Evolutionary conservation across 2,329 filamentous ascomycete genomes (phyloP), one percentile per base, ranked within the genome.

Genomic region (Aspergillus aculeatinus): DNA sequence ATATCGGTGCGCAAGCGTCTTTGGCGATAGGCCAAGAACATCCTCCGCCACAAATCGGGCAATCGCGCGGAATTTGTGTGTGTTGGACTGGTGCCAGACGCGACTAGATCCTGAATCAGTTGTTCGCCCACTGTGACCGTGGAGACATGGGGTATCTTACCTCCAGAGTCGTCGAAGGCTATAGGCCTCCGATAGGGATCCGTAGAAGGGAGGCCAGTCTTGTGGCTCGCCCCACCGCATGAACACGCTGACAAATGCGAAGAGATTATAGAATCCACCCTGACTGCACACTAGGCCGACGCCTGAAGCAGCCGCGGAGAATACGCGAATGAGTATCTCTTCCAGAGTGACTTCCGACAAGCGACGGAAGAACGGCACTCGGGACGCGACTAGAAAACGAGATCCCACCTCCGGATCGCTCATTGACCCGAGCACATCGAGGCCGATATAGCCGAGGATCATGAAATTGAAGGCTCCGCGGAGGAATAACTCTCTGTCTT

Each of bases 241-340:
- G 33, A 53, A 12, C 19, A 60, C 55, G 19, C 42, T 48, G 2
- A 23, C 19, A 29, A 60, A 51, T 16, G 50, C 55, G 9, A 54
- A 53, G 4, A 57, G 27, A 11, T 54, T 19, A 14, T 60, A 60
- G 14, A 48, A 42, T 0, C 49, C 59, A 1, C 42, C 55, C 33
- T 60, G 59, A 10, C 31, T 60, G 16, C 16, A 35, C 19, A 58
- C 12, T 7, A 60, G 47, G n/a, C 51, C 35, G 14, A 58, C 44
- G 4, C 44, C 49, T 10, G 59, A 31, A 2, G 42, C 33, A 5
- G 53, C 16, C 21, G 11, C 25, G 2, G 47, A 49, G 1, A 51
- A 25, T 35, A 35, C 31, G 31, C 31, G 51, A 23, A 57, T 55
- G 14, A 51, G 6, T 2, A 58, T 16, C 47, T 60, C 55, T 29